Evolutionary conservation across 192 early-diverging fungal species (phyloP), one percentile per base, ranked within the genome.

Genomic region (Mortierella alpina): DNA sequence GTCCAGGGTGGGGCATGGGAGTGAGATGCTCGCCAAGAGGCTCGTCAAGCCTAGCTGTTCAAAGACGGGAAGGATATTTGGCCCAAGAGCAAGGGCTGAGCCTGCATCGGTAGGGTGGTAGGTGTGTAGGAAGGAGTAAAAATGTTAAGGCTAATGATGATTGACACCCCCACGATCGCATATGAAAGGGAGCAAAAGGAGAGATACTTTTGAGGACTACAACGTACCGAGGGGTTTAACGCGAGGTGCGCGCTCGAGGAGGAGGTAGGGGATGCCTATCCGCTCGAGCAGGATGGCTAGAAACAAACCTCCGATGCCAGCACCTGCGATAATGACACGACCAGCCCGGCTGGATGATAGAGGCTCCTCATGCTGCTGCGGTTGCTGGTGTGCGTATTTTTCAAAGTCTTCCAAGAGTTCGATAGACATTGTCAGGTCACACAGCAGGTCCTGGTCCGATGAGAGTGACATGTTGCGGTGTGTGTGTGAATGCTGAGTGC

Each of bases 241-340:
- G 15, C 42, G 42, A 12, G 23, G 4, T 6, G 45, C 49, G 2
- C 51, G 40, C 3, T 70, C 68, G 54, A 70, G 54, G 11, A 70
- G 48, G 14, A 61, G 54, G 20, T 62, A 70, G 2, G 68, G 59
- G 42, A 70, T 62, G 13, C 49, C 48, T 13, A 62, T 10, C 10
- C 68, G 22, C 42, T 70, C 59, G 5, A 70, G 18, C 4, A 70
- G 49, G 2, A 70, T 17, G 49, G 59, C 68, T 0, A 70, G 51
- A 40, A 70, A 39, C 5, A 70, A 23, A n/a, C 44, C 49, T 1
- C 68, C 59, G 51, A 70, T 52, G 2, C 59, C 59, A 18, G 54
- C 68, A 18, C 68, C 68, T 2, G 59, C 59, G 23, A 70, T 70
- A 6, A 70, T 48, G 5, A 68, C 41, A 6, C 66, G 66, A 20